phyloP scores from a whole-genome alignment of 177 flowering plant species.

The Vitis hybrid region DNA sequence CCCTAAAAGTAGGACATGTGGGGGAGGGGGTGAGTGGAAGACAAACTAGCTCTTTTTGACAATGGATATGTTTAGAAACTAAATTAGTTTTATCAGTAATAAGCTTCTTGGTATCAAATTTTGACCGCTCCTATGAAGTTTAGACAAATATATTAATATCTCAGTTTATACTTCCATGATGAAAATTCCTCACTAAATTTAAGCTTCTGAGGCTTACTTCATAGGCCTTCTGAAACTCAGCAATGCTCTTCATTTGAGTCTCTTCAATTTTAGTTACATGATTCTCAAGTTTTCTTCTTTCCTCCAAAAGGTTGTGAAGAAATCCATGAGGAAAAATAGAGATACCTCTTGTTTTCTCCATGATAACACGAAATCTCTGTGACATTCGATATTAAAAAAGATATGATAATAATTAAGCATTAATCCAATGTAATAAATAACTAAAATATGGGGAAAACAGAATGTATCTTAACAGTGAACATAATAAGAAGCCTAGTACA shows the following conservation, averaged over 20 bases:
- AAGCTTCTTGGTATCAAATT: slow-evolving; percentile 71
- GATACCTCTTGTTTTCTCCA: slow-evolving; percentile 47
- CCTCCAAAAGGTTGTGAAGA: slow-evolving; percentile 53
- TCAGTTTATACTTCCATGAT: too few species aligned
- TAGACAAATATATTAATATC: neutral
- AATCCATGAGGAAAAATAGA: slow-evolving; percentile 51
- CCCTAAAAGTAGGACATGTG: too few species aligned
- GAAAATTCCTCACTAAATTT: too few species aligned
- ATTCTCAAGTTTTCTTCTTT: slow-evolving; percentile 44
- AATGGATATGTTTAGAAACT: slow-evolving; percentile 50
- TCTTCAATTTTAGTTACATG: slow-evolving; percentile 49
- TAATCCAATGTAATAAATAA: neutral
- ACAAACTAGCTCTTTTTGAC: slow-evolving; percentile 82
- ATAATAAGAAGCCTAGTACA: too few species aligned
- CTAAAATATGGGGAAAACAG: neutral
- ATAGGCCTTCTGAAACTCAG: slow-evolving; percentile 70
- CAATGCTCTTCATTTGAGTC: slow-evolving; percentile 52
- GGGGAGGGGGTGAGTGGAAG: neutral
- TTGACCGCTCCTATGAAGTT: slow-evolving; percentile 67
- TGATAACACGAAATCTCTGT: slow-evolving; percentile 59
- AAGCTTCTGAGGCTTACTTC: slow-evolving; percentile 45
- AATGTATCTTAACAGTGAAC: too few species aligned
- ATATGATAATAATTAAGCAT: neutral
- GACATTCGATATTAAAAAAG: slow-evolving; percentile 4
- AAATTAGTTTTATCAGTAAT: slow-evolving; percentile 67